Evolutionary conservation across 352 stramenopile genomes (phyloP), one percentile per base, ranked within the genome.

Genomic region (Hyaloperonospora arabidopsidis): DNA sequence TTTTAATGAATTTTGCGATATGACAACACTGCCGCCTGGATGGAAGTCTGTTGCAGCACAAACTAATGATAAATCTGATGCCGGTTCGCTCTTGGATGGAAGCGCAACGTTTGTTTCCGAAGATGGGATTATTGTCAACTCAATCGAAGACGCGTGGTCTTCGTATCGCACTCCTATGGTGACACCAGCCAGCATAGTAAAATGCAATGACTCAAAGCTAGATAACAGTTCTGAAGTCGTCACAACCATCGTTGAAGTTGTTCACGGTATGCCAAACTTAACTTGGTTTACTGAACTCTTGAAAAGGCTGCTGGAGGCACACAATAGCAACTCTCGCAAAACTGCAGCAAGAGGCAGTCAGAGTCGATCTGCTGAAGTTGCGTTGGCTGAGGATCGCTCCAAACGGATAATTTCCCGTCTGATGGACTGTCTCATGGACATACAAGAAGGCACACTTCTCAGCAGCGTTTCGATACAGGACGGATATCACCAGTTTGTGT

Each of bases 231-330:
- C 61, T 22, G 68, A 85, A 34, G 59, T 84, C 22, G 70, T 87
- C 14, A 59, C 61, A 46, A 86, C 80, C 5, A 89, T 93, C 35
- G 56, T 93, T 46, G 80, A 91, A 52, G 84, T 91, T 10, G 79
- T 83, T 40, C 76, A 89, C 41, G 74, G 80, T 13, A 75, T 90
- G 49, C n/a, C 74, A 35, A 85, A 74, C 15, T 50, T 86, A 35
- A 67, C 76, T 15, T 93, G 84, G 84, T 86, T 93, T 52, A 63
- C 84, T 45, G 55, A 78, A 22, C 54, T 93, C 2, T 54, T 93
- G 21, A 77, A 83, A 32, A 67, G 81, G 14, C 45, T 93, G 28
- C 52, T 91, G 14, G 51, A 66, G 11, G 62, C 76, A 19, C 56
- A 69, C 40, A 48, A 21, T 35, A 54, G 45, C 12, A 63, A 62